Evolutionary conservation across 2,329 filamentous ascomycete species (phyloP), one percentile per base, ranked within the genome.

Genomic region (Colletotrichum sp.): DNA sequence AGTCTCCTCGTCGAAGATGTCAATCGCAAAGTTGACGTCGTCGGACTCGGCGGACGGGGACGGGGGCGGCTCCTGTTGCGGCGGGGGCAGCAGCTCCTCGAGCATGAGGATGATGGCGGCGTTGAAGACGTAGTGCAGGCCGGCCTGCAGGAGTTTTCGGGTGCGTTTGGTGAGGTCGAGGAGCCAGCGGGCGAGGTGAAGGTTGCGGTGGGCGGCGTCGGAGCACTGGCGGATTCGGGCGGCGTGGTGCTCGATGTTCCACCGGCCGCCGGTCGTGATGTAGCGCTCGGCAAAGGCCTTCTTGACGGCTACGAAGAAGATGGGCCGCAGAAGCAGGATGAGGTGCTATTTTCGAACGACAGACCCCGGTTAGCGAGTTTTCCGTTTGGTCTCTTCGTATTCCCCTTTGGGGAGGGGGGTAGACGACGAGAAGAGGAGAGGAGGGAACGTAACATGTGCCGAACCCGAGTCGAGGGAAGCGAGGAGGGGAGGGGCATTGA

Each of bases 51-150:
- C 80, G 67, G 78, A 81, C 63, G 26, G 76, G 75, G 36, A 79
- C 74, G 21, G 78, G 44, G 32, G 68, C 28, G 36, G 63, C 63
- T 28, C 57, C 8, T 79, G 78, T 13, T 82, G 77, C 34, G 84
- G 82, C 26, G 83, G 80, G 55, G 83, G 83, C 4, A 88, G 81
- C 28, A 89, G 83, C 75, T 87, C 84, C 74, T 87, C 84, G 69
- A 90, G 83, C 70, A 89, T 84, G 36, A 90, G 83, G 21, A 89
- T 84, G 49, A 89, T 83, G 71, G 88, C 86, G 4, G 88, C 87
- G 79, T 89, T 89, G 82, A 90, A 89, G 52, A 89, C 84, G 78
- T 87, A 85, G 80, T 90, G 88, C 66, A 90, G 82, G 12, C 86
- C 86, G 0, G 85, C 83, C 55, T 89, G 85, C 10, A 88, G 83